Base-by-base conservation (phyloP, 2,329 filamentous ascomycete species). In the Truncatella angustata region DNA sequence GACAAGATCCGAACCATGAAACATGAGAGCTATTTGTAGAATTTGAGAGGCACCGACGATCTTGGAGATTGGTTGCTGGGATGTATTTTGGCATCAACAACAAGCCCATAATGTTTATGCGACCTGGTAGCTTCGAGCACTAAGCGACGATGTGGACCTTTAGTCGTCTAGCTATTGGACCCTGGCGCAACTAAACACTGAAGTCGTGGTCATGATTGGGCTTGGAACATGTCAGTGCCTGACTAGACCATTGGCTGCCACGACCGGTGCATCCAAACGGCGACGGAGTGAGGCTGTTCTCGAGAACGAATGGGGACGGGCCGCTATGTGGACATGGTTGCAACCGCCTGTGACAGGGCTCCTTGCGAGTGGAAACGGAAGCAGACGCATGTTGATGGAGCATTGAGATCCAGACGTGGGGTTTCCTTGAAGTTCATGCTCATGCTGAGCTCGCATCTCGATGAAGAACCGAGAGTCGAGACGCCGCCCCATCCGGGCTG, bases 1-100 rank as follows among this genome's bases (percentile, higher is more conserved):
- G 40, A 24, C n/a, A 44, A 24, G 23, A 28, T 28, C 40, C 12
- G 10, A n/a, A 16, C 21, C 11, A n/a, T 44, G 40, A 44, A 44
- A 44, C 40, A 14, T 44, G 40, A 24, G 40, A 44, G 40, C 40
- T 44, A 44, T 44, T 44, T 44, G 40, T 44, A 44, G 40, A 32
- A 32, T 23, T 24, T 16, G 14, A 23, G 23, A 18, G 28, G 40
- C 21, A n/a, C 21, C 12, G 40, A n/a, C 16, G 24, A 24, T 44
- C 40, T 26, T 44, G 40, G 20, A 28, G 28, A 28, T 44, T 6
- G 40, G 21, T 24, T 44, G 23, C 40, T 44, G 12, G 40, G 40
- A 28, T 44, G 20, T 14, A 44, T 21, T 28, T 44, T 23, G 28
- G 24, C 40, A 16, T 44, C 24, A 24, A 44, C 24, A 44, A 44